These are phyloP conservation scores for Chloropicon primus DNA, from an alignment of 139 green algal species.

Conservation along the genomic window DNA sequence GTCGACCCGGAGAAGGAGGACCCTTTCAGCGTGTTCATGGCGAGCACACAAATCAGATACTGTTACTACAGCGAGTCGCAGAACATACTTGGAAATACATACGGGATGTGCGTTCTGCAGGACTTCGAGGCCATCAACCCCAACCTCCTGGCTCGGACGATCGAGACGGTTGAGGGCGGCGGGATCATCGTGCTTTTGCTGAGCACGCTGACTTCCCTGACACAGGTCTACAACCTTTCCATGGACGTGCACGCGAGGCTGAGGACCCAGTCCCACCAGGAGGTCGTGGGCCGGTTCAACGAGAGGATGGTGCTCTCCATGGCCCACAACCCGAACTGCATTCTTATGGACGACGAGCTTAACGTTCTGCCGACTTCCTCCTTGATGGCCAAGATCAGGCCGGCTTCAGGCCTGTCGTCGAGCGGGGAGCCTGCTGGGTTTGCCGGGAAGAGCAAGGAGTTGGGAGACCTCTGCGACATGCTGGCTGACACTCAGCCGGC, in stretches of 20 bases:
- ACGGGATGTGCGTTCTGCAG: constrained; percentile 97
- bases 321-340: constrained; percentile 56
- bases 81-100: constrained; percentile 94
- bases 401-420: neutral
- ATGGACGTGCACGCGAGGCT: constrained; percentile 94
- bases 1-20: constrained; percentile 94
- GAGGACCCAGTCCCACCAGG: constrained; percentile 76
- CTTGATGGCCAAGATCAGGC: constrained; percentile 25
- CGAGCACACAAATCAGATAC: constrained; percentile 92
- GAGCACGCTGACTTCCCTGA: constrained; percentile 67
- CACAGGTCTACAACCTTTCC: constrained; percentile 83
- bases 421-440: neutral
- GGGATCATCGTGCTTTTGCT: constrained; percentile 89
- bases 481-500: constrained; percentile 66
- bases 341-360: constrained; percentile 97
- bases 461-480: constrained; percentile 62
- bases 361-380: constrained; percentile 90
- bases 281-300: constrained; percentile 85
- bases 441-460: constrained; percentile 33
- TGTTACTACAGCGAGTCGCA: constrained; percentile 96
- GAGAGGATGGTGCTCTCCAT: constrained; percentile 92
- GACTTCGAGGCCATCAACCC: constrained; percentile 98
- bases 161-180: constrained; percentile 96
- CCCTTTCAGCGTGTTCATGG: constrained; percentile 93
- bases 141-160: constrained; percentile 89